Percentiles rank a stretch among this genome's conserved stretches.
phyloP scores from a whole-genome alignment of 225 moss, liverwort and hornwort species.

The Rhytidiadelphus loreus region DNA sequence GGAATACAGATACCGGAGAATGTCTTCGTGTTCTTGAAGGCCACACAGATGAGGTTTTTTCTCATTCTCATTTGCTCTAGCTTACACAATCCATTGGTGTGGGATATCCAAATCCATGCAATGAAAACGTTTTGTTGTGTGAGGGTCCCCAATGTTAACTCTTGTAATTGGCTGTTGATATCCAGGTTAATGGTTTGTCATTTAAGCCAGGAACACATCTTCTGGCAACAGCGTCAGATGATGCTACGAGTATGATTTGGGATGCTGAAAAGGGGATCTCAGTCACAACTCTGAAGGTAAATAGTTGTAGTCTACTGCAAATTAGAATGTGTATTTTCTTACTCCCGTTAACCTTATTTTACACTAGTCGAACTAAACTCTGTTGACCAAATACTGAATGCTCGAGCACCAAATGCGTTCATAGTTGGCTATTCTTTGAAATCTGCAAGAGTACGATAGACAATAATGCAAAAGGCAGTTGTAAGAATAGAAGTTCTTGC shows the following conservation, averaged over 20 bases:
- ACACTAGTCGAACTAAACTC: not conserved
- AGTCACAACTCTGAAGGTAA: constrained; percentile 86
- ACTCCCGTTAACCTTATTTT: not conserved
- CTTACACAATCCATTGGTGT: not conserved
- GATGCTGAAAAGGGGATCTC: constrained; percentile 98
- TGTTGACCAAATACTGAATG: not conserved
- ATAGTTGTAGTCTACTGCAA: not conserved
- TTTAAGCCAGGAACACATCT: constrained; percentile 95
- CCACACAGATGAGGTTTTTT: constrained; percentile 83
- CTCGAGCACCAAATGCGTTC: not conserved
- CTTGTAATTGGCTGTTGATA: not conserved
- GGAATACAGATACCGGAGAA: constrained; percentile 87
- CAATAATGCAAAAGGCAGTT: not conserved
- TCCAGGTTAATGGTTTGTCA: constrained; percentile 90
- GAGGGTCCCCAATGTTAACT: not conserved
- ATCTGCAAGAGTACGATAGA: not conserved
- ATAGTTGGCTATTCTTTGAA: not conserved
- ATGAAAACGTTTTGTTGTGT: not conserved
- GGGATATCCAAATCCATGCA: not conserved
- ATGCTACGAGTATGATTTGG: constrained; percentile 97
- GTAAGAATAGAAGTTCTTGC: not conserved
- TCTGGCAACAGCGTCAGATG: constrained; percentile 95
- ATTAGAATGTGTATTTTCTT: not conserved
- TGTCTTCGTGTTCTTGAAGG: constrained; percentile 96
- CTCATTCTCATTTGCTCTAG: not conserved